Percentiles rank a stretch among this genome's conserved stretches.
Conservation (phyloP, 179 eudicot genomes). For the Sideroxylon spinosum region DNA sequence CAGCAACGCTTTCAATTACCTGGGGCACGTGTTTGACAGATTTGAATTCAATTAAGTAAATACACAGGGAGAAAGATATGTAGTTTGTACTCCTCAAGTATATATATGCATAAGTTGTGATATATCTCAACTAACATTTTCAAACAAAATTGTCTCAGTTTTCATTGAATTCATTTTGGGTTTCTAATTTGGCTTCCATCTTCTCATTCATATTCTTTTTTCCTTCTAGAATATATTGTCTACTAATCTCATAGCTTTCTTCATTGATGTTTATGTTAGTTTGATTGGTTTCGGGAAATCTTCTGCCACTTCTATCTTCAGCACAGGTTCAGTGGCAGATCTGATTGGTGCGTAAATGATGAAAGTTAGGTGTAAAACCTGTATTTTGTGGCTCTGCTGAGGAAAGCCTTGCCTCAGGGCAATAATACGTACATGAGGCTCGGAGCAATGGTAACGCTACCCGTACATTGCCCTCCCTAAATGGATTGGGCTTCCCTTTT, state of each 20-base stretch:
- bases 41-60: not conserved
- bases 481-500: no score
- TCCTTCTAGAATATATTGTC: not conserved
- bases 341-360: not conserved
- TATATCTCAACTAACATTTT: not conserved
- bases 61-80: no score
- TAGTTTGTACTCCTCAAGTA: not conserved
- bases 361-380: not conserved
- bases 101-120: not conserved
- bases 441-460: no score
- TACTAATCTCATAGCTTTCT: not conserved
- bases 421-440: not conserved
- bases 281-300: not conserved
- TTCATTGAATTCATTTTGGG: not conserved
- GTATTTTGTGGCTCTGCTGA: not conserved
- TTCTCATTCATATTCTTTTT: not conserved
- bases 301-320: not conserved
- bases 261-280: not conserved
- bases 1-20: not conserved
- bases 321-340: not conserved
- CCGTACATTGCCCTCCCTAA: no score
- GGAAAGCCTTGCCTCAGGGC: not conserved
- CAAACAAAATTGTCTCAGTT: constrained; percentile 1
- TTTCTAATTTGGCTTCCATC: constrained; percentile 1
- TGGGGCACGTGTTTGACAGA: constrained; percentile 14